Evolutionary conservation across 202 grass and related monocot genomes (phyloP).

Genomic region (Eragrostis tef): DNA sequence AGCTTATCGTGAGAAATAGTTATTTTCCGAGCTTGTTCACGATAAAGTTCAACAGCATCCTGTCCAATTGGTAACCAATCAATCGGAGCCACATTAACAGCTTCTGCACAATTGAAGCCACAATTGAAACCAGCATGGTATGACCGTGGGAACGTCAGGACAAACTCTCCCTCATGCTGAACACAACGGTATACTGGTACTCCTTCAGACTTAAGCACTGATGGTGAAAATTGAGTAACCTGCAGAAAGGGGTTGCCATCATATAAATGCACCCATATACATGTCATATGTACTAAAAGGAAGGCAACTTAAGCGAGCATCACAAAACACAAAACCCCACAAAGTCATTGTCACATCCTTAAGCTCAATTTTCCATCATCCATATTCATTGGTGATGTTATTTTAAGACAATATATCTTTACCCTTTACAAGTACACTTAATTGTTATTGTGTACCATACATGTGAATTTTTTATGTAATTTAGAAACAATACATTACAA

Average conservation of each 20-base stretch:
- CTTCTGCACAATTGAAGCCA: conserved; percentile 90
- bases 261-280: background rate
- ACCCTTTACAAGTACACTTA: background rate
- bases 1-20: conserved; percentile 87
- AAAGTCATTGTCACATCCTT: background rate
- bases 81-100: conserved; percentile 85
- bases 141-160: conserved; percentile 77
- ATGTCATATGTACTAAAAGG: background rate
- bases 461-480: background rate
- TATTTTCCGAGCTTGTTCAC: conserved; percentile 70
- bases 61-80: conserved; percentile 88
- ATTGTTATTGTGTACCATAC: conserved; percentile 5
- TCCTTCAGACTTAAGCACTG: conserved; percentile 70
- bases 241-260: conserved; percentile 32
- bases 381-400: background rate
- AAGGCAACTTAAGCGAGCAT: conserved; percentile 7
- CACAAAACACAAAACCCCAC: background rate
- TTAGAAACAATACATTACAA: background rate
- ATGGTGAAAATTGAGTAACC: conserved; percentile 86
- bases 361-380: conserved; percentile 7
- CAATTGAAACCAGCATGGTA: conserved; percentile 88
- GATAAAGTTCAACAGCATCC: conserved; percentile 76
- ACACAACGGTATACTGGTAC: conserved; percentile 71
- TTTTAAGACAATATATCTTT: background rate
- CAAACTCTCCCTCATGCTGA: conserved; percentile 73